Evolutionary conservation across 2,329 filamentous ascomycete species (phyloP), one percentile per base, ranked within the genome.

Genomic region (Neonectria punicea): DNA sequence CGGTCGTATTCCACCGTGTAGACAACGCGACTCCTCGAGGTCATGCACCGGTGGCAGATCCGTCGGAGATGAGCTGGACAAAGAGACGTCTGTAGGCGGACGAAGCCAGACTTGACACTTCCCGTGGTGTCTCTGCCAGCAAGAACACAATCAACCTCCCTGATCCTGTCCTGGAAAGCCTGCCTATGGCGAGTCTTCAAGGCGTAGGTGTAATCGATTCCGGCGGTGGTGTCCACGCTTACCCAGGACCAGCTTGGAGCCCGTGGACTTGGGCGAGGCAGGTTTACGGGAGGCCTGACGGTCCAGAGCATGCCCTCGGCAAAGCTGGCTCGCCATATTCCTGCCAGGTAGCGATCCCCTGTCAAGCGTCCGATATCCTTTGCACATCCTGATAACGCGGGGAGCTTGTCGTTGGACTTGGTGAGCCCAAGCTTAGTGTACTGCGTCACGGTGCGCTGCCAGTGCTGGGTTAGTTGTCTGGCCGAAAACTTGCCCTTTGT

Each of bases 211-310:
- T 63, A 63, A 4, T 58, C 53, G 18, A 63, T 46, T 2, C 54
- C 60, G 7, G n/a, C 22, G 3, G 28, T 6, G 2, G 60, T 46
- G 16, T 63, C 49, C 8, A 63, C 50, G 32, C 61, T 63, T 14
- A 56, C 61, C 61, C 61, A 63, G 13, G 61, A 63, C 55, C 49
- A 59, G 22, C 47, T 54, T 6, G 61, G 61, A 6, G 61, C 55
- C 4, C 16, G 22, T 39, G 36, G 36, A 39, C 6, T n/a, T 2
- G 49, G 61, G 4, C 61, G 55, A 28, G 43, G 55, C 2, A 41
- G 13, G 16, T 44, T 18, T 1, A 50, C n/a, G 2, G 55, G 49
- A 18, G 16, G 7, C 22, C 30, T 59, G 16, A 64, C 55, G 13
- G 39, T 11, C 55, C 50, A 64, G 1, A 64, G 32, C 54, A 63